Percentiles rank a stretch among this genome's conserved stretches.
phyloP scores from a whole-genome alignment of 768 basidiomycete species.

The Boletus coccyginus region DNA sequence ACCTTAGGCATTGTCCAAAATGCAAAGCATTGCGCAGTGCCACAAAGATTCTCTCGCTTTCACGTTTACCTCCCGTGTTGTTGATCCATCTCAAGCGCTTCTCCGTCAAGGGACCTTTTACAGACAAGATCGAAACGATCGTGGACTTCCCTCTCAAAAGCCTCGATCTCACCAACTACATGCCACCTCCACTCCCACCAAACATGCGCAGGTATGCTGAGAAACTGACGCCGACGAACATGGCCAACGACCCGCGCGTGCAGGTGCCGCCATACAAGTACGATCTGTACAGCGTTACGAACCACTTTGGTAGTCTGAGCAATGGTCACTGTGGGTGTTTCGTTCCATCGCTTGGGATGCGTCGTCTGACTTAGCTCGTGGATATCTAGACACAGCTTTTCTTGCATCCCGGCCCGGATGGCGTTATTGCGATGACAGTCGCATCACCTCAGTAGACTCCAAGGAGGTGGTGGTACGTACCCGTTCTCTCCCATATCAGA shows the following conservation, averaged over 20 bases:
- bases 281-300: slow-evolving; percentile 93
- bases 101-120: slow-evolving; percentile 86
- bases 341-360: background rate
- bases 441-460: slow-evolving; percentile 66
- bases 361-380: background rate
- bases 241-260: slow-evolving; percentile 67
- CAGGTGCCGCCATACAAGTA: slow-evolving; percentile 90
- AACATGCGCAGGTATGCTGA: slow-evolving; percentile 53
- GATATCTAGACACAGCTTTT: slow-evolving; percentile 79
- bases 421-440: slow-evolving; percentile 94
- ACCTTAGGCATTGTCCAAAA: slow-evolving; percentile 85
- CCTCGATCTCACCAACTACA: slow-evolving; percentile 72
- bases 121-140: slow-evolving; percentile 93
- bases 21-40: slow-evolving; percentile 90
- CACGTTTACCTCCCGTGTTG: slow-evolving; percentile 90
- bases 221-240: slow-evolving; percentile 28
- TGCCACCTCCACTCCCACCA: slow-evolving; percentile 77
- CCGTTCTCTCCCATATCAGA: background rate
- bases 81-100: slow-evolving; percentile 93
- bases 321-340: slow-evolving; percentile 88
- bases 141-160: slow-evolving; percentile 81
- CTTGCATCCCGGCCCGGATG: slow-evolving; percentile 85
- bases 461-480: slow-evolving; percentile 80
- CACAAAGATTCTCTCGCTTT: slow-evolving; percentile 82
- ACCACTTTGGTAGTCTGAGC: slow-evolving; percentile 91